Percentiles rank a stretch among this genome's conserved stretches.
These are phyloP conservation scores for Neurospora sp. DNA, from an alignment of 495 filamentous ascomycete genomes.

Conservation along the genomic window DNA sequence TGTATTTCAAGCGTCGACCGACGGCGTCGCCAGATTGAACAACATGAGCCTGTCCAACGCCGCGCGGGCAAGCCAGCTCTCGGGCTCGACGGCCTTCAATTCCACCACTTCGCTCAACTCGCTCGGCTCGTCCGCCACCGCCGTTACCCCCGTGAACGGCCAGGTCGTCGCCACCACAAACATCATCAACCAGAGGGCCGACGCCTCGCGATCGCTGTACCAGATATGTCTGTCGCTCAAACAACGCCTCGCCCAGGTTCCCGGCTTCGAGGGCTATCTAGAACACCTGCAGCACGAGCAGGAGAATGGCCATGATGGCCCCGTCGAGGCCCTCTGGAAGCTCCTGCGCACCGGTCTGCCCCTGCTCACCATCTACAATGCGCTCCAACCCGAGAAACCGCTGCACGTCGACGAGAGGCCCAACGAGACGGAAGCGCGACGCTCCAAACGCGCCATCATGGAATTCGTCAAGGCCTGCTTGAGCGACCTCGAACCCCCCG, in stretches of 20 bases:
- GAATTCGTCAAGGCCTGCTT: conserved; percentile 46
- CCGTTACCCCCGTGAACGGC: conserved; percentile 31
- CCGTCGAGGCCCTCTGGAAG: conserved; percentile 84
- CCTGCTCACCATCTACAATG: conserved; percentile 81
- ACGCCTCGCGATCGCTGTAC: conserved; percentile 79
- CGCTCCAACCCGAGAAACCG: conserved; percentile 52
- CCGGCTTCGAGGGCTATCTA: conserved; percentile 66
- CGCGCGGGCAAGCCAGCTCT: conserved; percentile 43
- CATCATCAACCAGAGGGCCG: conserved; percentile 90
- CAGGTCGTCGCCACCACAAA: conserved; percentile 66
- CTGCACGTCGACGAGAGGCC: conserved; percentile 52
- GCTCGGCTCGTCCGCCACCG: conserved; percentile 32
- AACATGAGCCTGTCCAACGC: conserved; percentile 33
- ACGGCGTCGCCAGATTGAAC: conserved; percentile 23
- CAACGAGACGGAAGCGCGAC: conserved; percentile 49
- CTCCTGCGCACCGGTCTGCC: conserved; percentile 77
- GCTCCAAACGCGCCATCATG: conserved; percentile 50
- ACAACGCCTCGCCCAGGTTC: conserved; percentile 69
- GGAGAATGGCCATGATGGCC: conserved; percentile 47
- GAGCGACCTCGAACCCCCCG: conserved; percentile 60
- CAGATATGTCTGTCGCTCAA: conserved; percentile 85
- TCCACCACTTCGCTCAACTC: conserved; percentile 38
- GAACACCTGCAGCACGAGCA: conserved; percentile 45
- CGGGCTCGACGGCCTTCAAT: conserved; percentile 39
- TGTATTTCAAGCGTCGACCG: conserved; percentile 31